Percentiles rank a stretch among this genome's conserved stretches.
Conservation (phyloP, 306 rosid genomes). For the Glycine latifolia region DNA sequence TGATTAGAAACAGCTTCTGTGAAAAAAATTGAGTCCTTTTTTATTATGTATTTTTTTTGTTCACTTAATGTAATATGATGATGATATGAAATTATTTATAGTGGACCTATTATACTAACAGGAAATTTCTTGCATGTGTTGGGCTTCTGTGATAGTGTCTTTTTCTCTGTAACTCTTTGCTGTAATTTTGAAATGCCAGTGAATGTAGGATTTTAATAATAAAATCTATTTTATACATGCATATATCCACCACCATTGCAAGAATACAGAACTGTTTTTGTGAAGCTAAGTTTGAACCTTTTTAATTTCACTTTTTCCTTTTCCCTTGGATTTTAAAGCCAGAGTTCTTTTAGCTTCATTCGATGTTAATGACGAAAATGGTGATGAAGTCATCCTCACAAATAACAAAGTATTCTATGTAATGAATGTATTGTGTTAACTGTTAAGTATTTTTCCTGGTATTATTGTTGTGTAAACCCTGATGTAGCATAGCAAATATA, state of each 20-base stretch:
- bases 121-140: conserved; percentile 1
- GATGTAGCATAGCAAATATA: too few species aligned
- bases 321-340: background rate
- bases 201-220: too few species aligned
- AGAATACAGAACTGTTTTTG: background rate
- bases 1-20: too few species aligned
- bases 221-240: background rate
- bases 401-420: too few species aligned
- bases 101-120: background rate
- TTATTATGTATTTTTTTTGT: too few species aligned
- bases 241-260: background rate
- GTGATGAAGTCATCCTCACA: too few species aligned
- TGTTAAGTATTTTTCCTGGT: too few species aligned
- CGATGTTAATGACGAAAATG: too few species aligned
- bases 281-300: background rate
- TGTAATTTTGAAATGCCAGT: background rate
- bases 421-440: too few species aligned
- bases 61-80: background rate
- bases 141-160: background rate
- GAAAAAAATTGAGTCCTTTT: too few species aligned
- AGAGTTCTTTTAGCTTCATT: background rate
- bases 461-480: too few species aligned
- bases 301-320: background rate
- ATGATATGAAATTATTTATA: background rate
- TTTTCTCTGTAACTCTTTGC: too few species aligned